A percentile compares a stretch with the other conserved stretches of the same genome.
Conservation (phyloP, 257 asterid genomes). For the Handroanthus guayacan region DNA sequence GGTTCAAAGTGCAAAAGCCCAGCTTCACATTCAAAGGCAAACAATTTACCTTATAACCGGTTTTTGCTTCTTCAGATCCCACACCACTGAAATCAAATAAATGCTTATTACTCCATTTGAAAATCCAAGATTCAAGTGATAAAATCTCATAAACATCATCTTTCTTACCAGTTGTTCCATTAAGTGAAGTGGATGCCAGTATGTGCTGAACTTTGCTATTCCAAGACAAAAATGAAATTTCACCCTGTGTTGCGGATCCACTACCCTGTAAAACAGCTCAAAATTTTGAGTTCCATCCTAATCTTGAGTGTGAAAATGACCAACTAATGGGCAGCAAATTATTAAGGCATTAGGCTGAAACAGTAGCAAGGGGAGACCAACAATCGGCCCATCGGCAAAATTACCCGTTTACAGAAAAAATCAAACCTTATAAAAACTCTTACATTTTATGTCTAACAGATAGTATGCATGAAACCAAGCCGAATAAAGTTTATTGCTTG, state of each 20-base stretch:
- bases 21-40: conserved; percentile 20
- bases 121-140: conserved; percentile 31
- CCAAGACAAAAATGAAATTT: conserved; percentile 95
- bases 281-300: conserved; percentile 34
- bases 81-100: conserved; percentile 71
- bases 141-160: conserved; percentile 26
- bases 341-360: conserved; percentile 1
- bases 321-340: conserved; percentile 9
- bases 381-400: neutral
- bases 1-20: conserved; percentile 28
- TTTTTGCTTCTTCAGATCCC: conserved; percentile 97
- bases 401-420: neutral
- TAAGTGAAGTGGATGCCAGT: conserved; percentile 88
- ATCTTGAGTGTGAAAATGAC: conserved; percentile 17
- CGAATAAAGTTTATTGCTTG: neutral
- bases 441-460: neutral
- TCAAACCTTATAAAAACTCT: neutral
- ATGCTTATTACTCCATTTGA: conserved; percentile 36
- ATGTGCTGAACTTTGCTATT: conserved; percentile 85
- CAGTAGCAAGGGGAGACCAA: conserved; percentile 1
- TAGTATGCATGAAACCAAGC: neutral
- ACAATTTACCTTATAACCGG: conserved; percentile 79
- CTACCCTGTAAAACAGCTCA: conserved; percentile 67
- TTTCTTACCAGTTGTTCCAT: conserved; percentile 89
- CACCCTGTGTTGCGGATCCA: conserved; percentile 93